Evolutionary conservation across 345 rosid species (phyloP).

Genomic region (Eucalyptus pauciflora): DNA sequence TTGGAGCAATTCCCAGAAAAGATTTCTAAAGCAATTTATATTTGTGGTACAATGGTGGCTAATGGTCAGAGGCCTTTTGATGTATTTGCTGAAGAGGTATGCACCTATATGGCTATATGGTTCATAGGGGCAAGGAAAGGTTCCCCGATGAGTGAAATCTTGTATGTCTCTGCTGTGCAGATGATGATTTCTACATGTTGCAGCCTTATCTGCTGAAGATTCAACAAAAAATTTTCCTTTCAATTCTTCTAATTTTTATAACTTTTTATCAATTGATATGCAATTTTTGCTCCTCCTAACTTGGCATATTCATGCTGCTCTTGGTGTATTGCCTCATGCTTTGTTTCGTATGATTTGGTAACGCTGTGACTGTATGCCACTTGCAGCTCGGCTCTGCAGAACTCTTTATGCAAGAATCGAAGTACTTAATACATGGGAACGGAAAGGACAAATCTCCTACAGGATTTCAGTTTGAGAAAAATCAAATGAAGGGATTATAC

Average conservation of each 20-base stretch:
- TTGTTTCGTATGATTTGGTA: background rate
- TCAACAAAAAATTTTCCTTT: background rate
- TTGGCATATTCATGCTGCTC: background rate
- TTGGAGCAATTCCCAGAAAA: conserved; percentile 69
- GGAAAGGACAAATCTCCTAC: conserved; percentile 86
- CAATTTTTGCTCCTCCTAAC: background rate
- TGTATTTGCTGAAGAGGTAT: conserved; percentile 90
- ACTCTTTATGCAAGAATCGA: conserved; percentile 72
- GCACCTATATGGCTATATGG: background rate
- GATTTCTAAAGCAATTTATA: conserved; percentile 69
- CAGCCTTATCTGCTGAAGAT: background rate
- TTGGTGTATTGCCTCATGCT: background rate
- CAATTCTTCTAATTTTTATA: background rate
- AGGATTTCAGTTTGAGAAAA: conserved; percentile 93
- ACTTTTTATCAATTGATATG: background rate
- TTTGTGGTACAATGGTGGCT: conserved; percentile 91
- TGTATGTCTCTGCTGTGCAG: background rate
- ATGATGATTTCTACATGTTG: background rate
- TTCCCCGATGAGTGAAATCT: background rate
- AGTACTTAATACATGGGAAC: conserved; percentile 71
- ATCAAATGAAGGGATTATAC: conserved; percentile 80
- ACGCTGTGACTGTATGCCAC: background rate
- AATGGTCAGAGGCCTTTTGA: conserved; percentile 89
- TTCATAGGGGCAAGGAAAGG: background rate
- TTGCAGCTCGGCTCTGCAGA: conserved; percentile 96